These are phyloP conservation scores for Aspergillus panamensis DNA, from an alignment of 495 filamentous ascomycete species.

Conservation along the genomic window DNA sequence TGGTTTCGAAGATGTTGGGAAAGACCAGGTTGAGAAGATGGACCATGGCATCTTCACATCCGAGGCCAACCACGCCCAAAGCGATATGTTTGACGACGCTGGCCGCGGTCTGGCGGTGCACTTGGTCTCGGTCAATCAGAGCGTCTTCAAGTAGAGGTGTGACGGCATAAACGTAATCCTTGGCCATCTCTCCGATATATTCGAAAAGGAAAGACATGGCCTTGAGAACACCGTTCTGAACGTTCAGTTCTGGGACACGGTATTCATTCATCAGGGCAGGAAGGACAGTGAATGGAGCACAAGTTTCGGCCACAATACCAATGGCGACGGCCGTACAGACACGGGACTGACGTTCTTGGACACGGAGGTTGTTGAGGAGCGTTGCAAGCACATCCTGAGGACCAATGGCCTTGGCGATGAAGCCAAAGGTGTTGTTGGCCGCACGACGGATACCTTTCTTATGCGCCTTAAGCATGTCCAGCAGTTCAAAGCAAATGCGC, in stretches of 20 bases:
- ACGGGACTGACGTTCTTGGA: slow-evolving; percentile 95
- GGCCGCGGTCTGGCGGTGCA: slow-evolving; percentile 95
- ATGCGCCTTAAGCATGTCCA: slow-evolving; percentile 99
- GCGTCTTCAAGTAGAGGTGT: slow-evolving; percentile 97
- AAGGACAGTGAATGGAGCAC: slow-evolving; percentile 97
- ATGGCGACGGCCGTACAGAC: slow-evolving; percentile 99
- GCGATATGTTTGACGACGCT: slow-evolving; percentile 97
- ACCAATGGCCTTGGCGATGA: slow-evolving; percentile 99
- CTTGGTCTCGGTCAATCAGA: slow-evolving; percentile 96
- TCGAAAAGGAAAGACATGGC: slow-evolving; percentile 96
- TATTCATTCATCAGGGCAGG: slow-evolving; percentile 99
- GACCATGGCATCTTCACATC: slow-evolving; percentile 98
- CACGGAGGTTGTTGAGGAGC: slow-evolving; percentile 91
- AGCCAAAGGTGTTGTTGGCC: slow-evolving; percentile 99
- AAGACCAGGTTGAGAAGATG: slow-evolving; percentile 94
- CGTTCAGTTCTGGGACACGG: slow-evolving; percentile 95
- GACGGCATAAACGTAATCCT: slow-evolving; percentile 98
- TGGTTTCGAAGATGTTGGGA: slow-evolving; percentile 97
- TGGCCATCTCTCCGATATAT: slow-evolving; percentile 99
- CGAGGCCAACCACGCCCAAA: slow-evolving; percentile 89
- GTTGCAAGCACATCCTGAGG: slow-evolving; percentile 97
- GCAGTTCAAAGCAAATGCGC: slow-evolving; percentile 98
- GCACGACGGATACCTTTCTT: slow-evolving; percentile 98
- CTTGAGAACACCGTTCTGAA: slow-evolving; percentile 98
- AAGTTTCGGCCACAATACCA: slow-evolving; percentile 99